Percentiles rank a stretch among this genome's conserved stretches.
Evolutionary conservation across 441 rosid genomes (phyloP).

Genomic region (Pelargonium exstipulatum): DNA sequence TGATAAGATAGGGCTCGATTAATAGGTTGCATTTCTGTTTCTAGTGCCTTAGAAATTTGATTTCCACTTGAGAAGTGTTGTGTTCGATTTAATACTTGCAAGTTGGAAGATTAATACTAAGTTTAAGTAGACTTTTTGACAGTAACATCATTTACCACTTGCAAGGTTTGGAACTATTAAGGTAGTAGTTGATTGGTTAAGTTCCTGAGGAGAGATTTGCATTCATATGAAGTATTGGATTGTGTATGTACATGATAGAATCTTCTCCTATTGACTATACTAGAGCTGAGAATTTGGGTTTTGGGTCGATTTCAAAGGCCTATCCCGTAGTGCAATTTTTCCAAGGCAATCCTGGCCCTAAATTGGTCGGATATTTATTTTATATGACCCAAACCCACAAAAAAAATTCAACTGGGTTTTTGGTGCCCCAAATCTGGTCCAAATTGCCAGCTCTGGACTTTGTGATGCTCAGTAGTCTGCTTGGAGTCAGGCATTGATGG

Average conservation of each 20-base stretch:
- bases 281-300: too few relatives aligned
- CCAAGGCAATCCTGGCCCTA: too few relatives aligned
- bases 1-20: not conserved
- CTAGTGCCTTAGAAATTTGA: not conserved
- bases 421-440: not conserved
- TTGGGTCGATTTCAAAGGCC: too few relatives aligned
- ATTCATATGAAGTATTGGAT: not conserved
- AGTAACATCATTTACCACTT: not conserved
- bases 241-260: not conserved
- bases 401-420: too few relatives aligned
- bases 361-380: too few relatives aligned
- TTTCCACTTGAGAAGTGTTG: not conserved
- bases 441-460: not conserved
- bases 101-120: not conserved
- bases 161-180: not conserved
- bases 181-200: not conserved
- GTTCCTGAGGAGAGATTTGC: not conserved
- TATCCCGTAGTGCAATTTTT: too few relatives aligned
- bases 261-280: too few relatives aligned
- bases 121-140: not conserved
- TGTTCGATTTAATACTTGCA: not conserved
- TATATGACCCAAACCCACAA: too few relatives aligned
- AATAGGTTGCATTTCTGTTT: not conserved
- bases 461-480: not conserved
- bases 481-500: not conserved